Evolutionary conservation across 768 basidiomycete genomes (phyloP), one percentile per base, ranked within the genome.

Genomic region (Tephrocybe sp.): DNA sequence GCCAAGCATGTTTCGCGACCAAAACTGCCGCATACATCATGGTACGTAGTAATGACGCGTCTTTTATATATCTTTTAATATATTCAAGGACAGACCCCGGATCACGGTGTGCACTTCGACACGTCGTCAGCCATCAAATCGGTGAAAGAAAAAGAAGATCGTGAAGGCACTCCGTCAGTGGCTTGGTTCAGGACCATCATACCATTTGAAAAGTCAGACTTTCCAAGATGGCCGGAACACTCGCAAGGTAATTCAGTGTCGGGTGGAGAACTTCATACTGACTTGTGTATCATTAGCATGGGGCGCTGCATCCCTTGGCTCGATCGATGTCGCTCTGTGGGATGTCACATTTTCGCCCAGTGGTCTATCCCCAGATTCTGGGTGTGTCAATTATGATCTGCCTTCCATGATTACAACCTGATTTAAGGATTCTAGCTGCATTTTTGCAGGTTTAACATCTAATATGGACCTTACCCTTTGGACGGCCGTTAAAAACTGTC

Each of bases 161-260:
- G 45, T 15, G 56, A 65, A 24, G 69, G 70, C 43, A 66, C 68
- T 47, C 65, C 69, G 32, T 64, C 71, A 0, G 63, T 85, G 10
- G 78, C 79, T 8, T 92, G 88, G 88, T 86, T 86, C 56, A 78
- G 81, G 57, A 92, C 88, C 1, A 77, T 89, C 66, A 78, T 90
- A 20, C 83, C 88, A 61, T 72, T 78, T 37, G 79, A 83, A 53
- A 75, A 77, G 59, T 57, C 61, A 6, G 58, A 66, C 23, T 59
- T 70, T 7, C 65, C 65, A 30, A 68, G 65, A 51, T 81, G 80
- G 80, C 72, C 77, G 2, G 76, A 80, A 36, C 67, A 72, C 30
- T 79, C 74, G 21, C 78, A 78, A 73, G 72, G 80, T 79, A 37
- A 28, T 63, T 14, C 26, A 15, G 4, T 11, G 18, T 11, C 28